A percentile compares a stretch with the other conserved stretches of the same genome.
These are phyloP conservation scores for Fagus crenata DNA, from an alignment of 306 rosid species.

Conservation along the genomic window DNA sequence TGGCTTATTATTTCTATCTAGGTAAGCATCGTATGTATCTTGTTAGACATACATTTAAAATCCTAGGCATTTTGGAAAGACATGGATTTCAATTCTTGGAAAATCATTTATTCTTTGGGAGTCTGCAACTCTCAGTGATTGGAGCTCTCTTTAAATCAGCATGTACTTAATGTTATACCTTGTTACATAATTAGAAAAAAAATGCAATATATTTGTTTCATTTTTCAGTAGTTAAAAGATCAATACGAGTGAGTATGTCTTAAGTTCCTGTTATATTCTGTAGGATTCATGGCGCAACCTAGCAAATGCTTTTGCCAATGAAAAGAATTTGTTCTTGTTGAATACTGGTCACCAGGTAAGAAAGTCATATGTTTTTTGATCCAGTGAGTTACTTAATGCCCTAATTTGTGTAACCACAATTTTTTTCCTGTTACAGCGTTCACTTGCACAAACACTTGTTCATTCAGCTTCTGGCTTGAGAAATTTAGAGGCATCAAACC, in stretches of 20 bases:
- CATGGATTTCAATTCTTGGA: no score
- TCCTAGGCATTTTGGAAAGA: no score
- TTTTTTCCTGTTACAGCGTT: slow-evolving; percentile 54
- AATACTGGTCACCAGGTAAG: slow-evolving; percentile 77
- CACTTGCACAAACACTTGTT: slow-evolving; percentile 91
- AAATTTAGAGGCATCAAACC: slow-evolving; percentile 67
- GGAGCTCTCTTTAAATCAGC: no score
- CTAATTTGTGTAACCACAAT: slow-evolving; percentile 27
- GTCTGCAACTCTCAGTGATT: no score
- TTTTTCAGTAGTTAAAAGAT: neutral
- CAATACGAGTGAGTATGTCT: slow-evolving; percentile 15
- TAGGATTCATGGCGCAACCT: slow-evolving; percentile 92
- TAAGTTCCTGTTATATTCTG: slow-evolving; percentile 29
- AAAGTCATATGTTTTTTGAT: slow-evolving; percentile 25
- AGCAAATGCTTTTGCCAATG: slow-evolving; percentile 76
- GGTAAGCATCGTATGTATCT: neutral
- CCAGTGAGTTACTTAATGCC: slow-evolving; percentile 13
- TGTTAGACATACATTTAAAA: no score
- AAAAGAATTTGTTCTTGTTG: slow-evolving; percentile 60
- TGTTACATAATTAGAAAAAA: neutral
- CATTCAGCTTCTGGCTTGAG: slow-evolving; percentile 79
- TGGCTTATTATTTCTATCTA: neutral
- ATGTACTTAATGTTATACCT: neutral
- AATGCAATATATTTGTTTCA: neutral
- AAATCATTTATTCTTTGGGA: no score